Evolutionary conservation across 2,329 filamentous ascomycete species (phyloP), one percentile per base, ranked within the genome.

Genomic region (Sphaerostilbella broomeana): DNA sequence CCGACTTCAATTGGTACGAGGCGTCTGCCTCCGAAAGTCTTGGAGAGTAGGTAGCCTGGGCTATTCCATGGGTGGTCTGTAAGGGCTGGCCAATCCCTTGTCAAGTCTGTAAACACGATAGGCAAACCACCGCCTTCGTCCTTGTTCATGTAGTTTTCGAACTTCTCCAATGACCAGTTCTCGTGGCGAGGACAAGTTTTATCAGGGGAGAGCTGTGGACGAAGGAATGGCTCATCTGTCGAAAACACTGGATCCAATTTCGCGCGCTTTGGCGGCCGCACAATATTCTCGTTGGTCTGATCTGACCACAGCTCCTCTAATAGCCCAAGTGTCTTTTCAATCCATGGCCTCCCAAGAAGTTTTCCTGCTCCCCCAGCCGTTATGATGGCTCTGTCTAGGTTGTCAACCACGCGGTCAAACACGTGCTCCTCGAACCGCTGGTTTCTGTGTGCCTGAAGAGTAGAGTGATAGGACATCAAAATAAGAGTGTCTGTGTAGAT

Each of bases 1-100:
- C 92, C 90, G 2, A 92, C 61, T 58, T 97, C 89, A 3, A 95
- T 75, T 0, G 90, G 90, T 0, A 97, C 85, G 0, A 95, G 72
- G 9, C 92, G 73, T 21, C 80, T 70, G 0, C 92, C 92, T 3
- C 69, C 74, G 24, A 95, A 77, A 0, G 89, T 95, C 40, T 69
- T 73, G 9, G 75, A 70, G 9, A 87, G 68, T 41, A 95, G 77
- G 58, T 95, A 95, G 0, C 67, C 65, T 0, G 81, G 79, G n/a
- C 71, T 76, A 7, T 65, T 70, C 92, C 92, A 98, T 1, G 78
- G 75, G 2, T 70, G 68, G 1, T 70, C 65, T 3, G 66, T 69
- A n/a, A 83, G 61, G 0, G 90, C 89, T 0, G 89, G 87, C 90
- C 90, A 97, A 48, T 70, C 59, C 4, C 30, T 10, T 2, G 85